phyloP scores from a whole-genome alignment of 164 flowering plant species.

The Paratinospora sagittata region DNA sequence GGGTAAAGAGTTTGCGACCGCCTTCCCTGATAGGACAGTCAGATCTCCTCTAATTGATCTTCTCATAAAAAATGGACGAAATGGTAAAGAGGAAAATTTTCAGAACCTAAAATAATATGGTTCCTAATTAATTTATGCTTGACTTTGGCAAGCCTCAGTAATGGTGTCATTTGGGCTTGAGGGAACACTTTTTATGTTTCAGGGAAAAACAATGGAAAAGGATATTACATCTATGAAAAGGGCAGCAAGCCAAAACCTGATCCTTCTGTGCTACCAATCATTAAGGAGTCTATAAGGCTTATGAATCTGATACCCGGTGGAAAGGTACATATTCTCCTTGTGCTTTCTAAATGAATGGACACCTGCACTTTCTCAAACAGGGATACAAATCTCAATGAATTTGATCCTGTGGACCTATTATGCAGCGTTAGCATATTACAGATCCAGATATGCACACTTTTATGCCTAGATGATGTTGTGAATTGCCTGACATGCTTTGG shows the following conservation, averaged over 20 bases:
- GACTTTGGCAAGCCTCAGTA: background rate
- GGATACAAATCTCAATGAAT: background rate
- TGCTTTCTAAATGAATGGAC: background rate
- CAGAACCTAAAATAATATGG: background rate
- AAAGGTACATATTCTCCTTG: constrained; percentile 45
- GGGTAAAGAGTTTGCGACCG: constrained; percentile 41
- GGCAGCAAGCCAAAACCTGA: constrained; percentile 93
- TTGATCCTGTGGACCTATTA: background rate
- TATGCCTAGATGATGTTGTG: background rate
- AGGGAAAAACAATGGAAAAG: constrained; percentile 94
- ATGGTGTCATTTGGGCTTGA: background rate
- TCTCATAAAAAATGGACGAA: constrained; percentile 67
- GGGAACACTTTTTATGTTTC: constrained; percentile 15
- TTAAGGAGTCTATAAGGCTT: constrained; percentile 65
- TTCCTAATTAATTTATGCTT: background rate
- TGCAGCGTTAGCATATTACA: background rate
- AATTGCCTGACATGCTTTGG: constrained; percentile 5
- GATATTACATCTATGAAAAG: constrained; percentile 81
- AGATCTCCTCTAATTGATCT: constrained; percentile 59
- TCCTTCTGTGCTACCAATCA: constrained; percentile 57
- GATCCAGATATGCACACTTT: background rate
- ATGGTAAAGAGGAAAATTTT: constrained; percentile 44
- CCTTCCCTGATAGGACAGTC: constrained; percentile 68
- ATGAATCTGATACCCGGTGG: constrained; percentile 75
- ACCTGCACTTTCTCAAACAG: background rate